phyloP scores from a whole-genome alignment of 768 basidiomycete genomes.

The Vararia minispora region DNA sequence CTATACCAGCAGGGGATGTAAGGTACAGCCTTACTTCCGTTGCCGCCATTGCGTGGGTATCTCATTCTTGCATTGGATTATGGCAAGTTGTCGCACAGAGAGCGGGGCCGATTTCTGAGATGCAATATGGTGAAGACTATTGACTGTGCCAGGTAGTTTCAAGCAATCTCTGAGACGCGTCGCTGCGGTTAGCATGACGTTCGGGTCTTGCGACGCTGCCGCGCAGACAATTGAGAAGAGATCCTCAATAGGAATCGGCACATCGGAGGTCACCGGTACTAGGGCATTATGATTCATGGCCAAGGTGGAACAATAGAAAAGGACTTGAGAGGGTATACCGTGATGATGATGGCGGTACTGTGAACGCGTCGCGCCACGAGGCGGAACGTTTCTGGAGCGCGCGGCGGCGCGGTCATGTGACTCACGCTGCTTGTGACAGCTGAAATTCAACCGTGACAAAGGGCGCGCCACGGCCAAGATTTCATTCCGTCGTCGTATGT shows the following conservation, averaged over 20 bases:
- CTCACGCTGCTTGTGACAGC: too few relatives aligned
- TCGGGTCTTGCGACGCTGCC: slow-evolving; percentile 66
- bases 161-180: slow-evolving; percentile 57
- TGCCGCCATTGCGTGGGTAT: slow-evolving; percentile 68
- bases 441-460: too few relatives aligned
- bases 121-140: slow-evolving; percentile 66
- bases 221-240: slow-evolving; percentile 53
- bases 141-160: slow-evolving; percentile 58
- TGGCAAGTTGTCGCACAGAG: slow-evolving; percentile 64
- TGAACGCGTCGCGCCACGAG: too few relatives aligned
- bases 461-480: too few relatives aligned
- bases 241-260: slow-evolving; percentile 52
- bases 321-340: too few relatives aligned
- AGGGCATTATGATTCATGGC: too few relatives aligned
- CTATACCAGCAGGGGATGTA: background rate
- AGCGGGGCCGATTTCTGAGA: slow-evolving; percentile 47
- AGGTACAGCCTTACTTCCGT: slow-evolving; percentile 43
- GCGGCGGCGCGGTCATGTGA: too few relatives aligned
- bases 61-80: slow-evolving; percentile 84
- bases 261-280: too few relatives aligned
- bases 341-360: too few relatives aligned
- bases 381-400: too few relatives aligned
- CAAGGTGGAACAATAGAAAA: too few relatives aligned
- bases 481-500: too few relatives aligned
- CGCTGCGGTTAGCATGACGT: slow-evolving; percentile 33